Evolutionary conservation across 208 protist species (phyloP).

Genomic region (Trypanosoma boissoni): DNA sequence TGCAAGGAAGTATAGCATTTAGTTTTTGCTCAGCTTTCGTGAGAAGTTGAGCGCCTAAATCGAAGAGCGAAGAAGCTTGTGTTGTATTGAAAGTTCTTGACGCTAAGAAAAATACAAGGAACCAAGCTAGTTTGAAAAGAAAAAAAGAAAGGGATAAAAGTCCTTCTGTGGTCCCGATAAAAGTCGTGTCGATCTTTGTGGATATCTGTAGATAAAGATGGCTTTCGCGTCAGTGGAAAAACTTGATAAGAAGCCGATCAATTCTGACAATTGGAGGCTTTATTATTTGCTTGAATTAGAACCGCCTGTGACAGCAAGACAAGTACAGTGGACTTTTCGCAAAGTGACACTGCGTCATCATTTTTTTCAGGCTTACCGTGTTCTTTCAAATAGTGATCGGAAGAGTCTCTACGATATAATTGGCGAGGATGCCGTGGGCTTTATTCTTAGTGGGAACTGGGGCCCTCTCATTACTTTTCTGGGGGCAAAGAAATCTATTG

Average conservation of each 20-base stretch:
- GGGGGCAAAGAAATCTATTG: conserved; percentile 44
- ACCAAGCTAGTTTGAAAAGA: too few relatives aligned
- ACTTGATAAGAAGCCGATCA: conserved; percentile 6
- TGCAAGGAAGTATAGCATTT: too few relatives aligned
- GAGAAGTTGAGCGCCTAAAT: too few relatives aligned
- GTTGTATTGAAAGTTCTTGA: too few relatives aligned
- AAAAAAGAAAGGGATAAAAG: neutral
- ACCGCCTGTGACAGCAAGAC: conserved; percentile 58
- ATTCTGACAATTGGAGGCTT: conserved; percentile 64
- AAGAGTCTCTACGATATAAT: conserved; percentile 81
- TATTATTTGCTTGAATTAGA: conserved; percentile 83
- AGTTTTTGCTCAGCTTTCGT: too few relatives aligned
- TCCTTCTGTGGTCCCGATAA: too few relatives aligned
- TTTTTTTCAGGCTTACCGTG: conserved; percentile 84
- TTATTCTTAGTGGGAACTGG: conserved; percentile 83
- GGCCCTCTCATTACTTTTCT: conserved; percentile 69
- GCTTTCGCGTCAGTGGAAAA: conserved; percentile 14
- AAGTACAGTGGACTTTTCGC: conserved; percentile 83
- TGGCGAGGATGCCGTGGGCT: conserved; percentile 80
- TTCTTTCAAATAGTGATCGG: conserved; percentile 70
- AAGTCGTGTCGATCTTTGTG: too few relatives aligned
- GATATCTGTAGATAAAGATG: too few relatives aligned
- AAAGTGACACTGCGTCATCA: conserved; percentile 86
- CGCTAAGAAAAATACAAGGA: too few relatives aligned
- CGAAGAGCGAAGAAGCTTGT: too few relatives aligned